phyloP scores from a whole-genome alignment of 768 basidiomycete species.

The Tricholoma matsutake region DNA sequence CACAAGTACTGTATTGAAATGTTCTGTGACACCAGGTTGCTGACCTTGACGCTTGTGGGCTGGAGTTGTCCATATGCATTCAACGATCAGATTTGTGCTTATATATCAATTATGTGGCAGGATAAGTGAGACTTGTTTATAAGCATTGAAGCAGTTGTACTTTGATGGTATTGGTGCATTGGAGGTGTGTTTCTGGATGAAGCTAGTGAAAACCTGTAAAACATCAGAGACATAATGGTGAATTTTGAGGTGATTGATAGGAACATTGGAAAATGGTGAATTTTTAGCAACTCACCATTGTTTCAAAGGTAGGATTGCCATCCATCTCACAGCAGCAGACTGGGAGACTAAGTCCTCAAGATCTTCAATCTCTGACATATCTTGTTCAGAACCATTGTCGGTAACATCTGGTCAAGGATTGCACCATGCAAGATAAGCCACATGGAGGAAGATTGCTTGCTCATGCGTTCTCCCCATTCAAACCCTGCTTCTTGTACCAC shows the following conservation, averaged over 20 bases:
- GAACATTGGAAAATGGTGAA: too few relatives aligned
- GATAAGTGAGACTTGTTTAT: background rate
- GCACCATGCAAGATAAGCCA: background rate
- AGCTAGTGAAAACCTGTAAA: background rate
- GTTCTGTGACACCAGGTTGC: background rate
- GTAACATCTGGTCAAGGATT: background rate
- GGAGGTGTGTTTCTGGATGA: too few relatives aligned
- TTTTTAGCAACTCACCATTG: too few relatives aligned
- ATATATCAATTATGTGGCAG: background rate
- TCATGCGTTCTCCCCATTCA: too few relatives aligned
- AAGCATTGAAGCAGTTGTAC: background rate
- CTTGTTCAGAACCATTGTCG: background rate
- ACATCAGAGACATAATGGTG: background rate
- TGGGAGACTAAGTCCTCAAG: too few relatives aligned
- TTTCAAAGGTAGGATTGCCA: background rate
- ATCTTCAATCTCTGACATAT: background rate
- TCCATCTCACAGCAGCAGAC: background rate
- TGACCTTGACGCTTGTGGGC: background rate
- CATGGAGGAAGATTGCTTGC: conserved; percentile 16
- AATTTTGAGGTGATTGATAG: too few relatives aligned
- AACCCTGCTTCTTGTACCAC: too few relatives aligned
- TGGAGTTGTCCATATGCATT: too few relatives aligned
- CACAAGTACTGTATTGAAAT: background rate
- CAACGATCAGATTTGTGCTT: background rate
- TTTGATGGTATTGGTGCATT: background rate